Evolutionary conservation across 768 basidiomycete genomes (phyloP), one percentile per base, ranked within the genome.

Genomic region (Trametes gibbosa): DNA sequence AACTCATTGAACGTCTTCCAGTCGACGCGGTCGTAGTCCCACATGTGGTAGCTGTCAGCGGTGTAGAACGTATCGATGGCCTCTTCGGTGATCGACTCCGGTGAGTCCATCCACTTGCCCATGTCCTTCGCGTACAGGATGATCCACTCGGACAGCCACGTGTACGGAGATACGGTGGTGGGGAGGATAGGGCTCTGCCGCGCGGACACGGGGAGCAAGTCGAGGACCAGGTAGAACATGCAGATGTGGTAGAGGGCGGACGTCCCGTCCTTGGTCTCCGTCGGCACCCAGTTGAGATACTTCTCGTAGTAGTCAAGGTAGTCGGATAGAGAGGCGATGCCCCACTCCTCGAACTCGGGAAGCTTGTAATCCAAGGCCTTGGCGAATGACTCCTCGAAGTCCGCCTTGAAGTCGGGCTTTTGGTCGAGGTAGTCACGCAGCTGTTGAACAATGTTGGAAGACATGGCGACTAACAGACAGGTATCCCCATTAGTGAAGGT

Each of bases 1-100:
- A 66, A 64, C 35, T 66, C 58, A 50, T 66, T 66, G 60, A 66
- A 66, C 23, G 59, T 66, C 56, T 54, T 56, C 65, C 65, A 66
- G 9, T 40, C 56, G 8, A 43, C 42, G 41, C 46, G 63, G 19
- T 32, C 47, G 53, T 62, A 64, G 37, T 63, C 62, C 35, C 61
- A 16, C 56, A 64, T 64, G 48, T 56, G 51, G 53, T 64, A 66
- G 25, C 16, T 40, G 5, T 39, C 40, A 6, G 65, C 49, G 2
- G 25, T 12, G 40, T 57, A 54, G 60, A 66, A 64, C 13, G 53
- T 56, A 3, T 45, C 19, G 42, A 66, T 53, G n/a, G 53, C 6
- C 9, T 53, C 53, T 8, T 24, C 43, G 42, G 23, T 64, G 54
- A 66, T 59, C 17, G 63, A 64, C 2, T 50, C 61, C 10, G 57